Evolutionary conservation across 2,329 filamentous ascomycete species (phyloP), one percentile per base, ranked within the genome.

Genomic region (Aspergillus tubingensis): DNA sequence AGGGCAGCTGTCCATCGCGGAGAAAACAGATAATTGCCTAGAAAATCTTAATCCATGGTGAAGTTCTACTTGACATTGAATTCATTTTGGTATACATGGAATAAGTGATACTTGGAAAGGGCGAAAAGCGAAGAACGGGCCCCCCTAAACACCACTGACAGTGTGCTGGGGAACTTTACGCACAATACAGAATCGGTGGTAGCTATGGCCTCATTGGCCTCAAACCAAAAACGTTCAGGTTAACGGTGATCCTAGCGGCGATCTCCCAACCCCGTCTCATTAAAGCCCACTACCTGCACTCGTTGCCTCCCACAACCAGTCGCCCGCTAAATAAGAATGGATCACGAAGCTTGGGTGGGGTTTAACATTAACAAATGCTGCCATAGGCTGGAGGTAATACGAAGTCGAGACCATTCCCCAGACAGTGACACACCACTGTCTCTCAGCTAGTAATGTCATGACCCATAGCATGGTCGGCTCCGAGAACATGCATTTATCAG

Each of bases 191-290:
- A 13, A 21, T 32, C 38, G 8, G 47, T 17, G n/a, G 19, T 61
- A 54, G 54, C 60, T 43, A 63, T 36, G 32, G 32, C 11, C 41
- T 44, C 41, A 44, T 44, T 58, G 58, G 27, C 55, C 43, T 58
- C 49, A 36, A 59, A 21, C 59, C 54, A 17, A 59, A 61, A 62
- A 62, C 27, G 41, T 56, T 62, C 60, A 63, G 53, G 50, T 57
- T 43, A 62, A 65, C 57, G 65, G 65, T 68, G 68, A 73, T 70
- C 70, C 68, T 73, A 69, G 71, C 65, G 70, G 68, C 68, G 71
- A 73, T 73, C 71, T 64, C 57, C 58, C 55, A 65, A 63, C 47
- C 57, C 62, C 59, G 52, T 66, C 55, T 50, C 41, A 60, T 55
- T 54, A 50, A 47, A 58, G 64, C 57, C 62, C 62, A 62, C 58